Evolutionary conservation across 345 rosid genomes (phyloP), one percentile per base, ranked within the genome.

Genomic region (Ceriops zippeliana): DNA sequence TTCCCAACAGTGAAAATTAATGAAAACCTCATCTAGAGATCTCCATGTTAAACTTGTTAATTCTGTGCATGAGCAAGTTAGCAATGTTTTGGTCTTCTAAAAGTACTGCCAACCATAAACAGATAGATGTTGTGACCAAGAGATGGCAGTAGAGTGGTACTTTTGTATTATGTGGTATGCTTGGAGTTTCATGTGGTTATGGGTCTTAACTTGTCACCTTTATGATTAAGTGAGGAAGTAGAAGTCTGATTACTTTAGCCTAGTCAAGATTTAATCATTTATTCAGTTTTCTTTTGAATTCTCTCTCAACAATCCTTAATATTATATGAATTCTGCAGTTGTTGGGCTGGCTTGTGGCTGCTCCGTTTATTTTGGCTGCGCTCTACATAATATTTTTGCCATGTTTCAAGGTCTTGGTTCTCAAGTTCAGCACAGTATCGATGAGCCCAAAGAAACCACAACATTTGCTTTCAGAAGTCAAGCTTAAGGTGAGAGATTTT

Each of bases 331-430:
- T 65, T 75, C 26, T 72, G 85, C 90, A 89, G 96, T 65, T 89
- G 79, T 35, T 87, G 72, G 96, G 96, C 72, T 89, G 92, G 96
- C 76, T 83, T 38, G 83, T 89, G 1, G 89, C 90, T 1, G 81
- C 86, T 16, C 92, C 92, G 31, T 68, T 86, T 64, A 75, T 85
- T 58, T 27, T 87, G 73, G 82, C 69, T 21, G 68, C 61, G 11
- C 86, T 87, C 52, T 83, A 80, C 72, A 17, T 79, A 10, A 9
- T 87, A 62, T 75, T 82, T 67, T 78, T 85, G 57, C 96, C 96
- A 0, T 73, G 81, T 69, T 85, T 85, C 84, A 85, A 84, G 82
- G 13, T 85, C 42, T 63, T 89, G 80, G 82, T 89, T 28, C 78
- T 59, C 73, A 87, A 80, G 82, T 87, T 89, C 77, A 78, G 73